Evolutionary conservation across 1,284 basidiomycete genomes (phyloP), one percentile per base, ranked within the genome.

Genomic region (Leccinum variabile): DNA sequence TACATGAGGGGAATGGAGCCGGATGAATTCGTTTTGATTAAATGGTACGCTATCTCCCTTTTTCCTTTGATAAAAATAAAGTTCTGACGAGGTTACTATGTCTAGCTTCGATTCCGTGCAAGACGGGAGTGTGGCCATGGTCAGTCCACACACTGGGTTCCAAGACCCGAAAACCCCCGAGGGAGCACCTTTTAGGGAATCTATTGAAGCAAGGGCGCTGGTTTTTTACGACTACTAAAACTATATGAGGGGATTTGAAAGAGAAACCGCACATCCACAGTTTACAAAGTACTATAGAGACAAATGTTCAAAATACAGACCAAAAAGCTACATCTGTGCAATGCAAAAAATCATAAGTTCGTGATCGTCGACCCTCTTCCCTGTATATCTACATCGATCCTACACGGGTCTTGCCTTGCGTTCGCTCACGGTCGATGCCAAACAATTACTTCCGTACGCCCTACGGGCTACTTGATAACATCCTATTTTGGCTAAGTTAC

Each of bases 1-100:
- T 73, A 69, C 18, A 56, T 64, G 67, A 63, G 55, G 25, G 71
- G 64, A 1, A 77, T 84, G 73, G 72, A 71, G 0, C 76, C 79
- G 0, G 78, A 83, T 4, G 82, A 86, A 62, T 69, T 78, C 18
- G 78, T 80, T 5, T 71, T 84, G 52, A 78, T 84, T 44, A 84
- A 84, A 67, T 83, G 82, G 76, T 80, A 66, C 59, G 76, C 54
- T 28, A 3, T n/a, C 28, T 3, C 18, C 28, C 46, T 22, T 46
- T 46, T 22, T 18, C n/a, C 44, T 46, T 22, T 39, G 28, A 2
- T 56, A 11, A n/a, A 16, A 49, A 39, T 4, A n/a, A 30, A 1
- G 6, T 13, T 33, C 16, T 54, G 50, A 67, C 32, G 2, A 9
- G 44, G 5, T 3, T 11, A n/a, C 9, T 16, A 14, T n/a, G 5